These are phyloP conservation scores for Hyphopichia fennica DNA, from an alignment of 1,139 yeast species.

Conservation along the genomic window DNA sequence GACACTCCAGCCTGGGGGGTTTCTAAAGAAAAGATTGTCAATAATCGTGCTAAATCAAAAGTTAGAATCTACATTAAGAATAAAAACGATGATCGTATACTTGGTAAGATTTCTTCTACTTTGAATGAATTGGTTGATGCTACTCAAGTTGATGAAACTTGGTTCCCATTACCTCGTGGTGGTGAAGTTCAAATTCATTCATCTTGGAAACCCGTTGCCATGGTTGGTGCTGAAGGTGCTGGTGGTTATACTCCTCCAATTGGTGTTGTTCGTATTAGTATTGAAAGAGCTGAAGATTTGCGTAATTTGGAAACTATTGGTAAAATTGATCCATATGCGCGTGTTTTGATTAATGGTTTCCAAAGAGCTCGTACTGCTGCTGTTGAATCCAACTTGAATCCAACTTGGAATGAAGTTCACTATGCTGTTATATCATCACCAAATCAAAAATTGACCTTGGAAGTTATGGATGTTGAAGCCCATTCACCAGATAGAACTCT, in stretches of 20 bases:
- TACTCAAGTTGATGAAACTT: conserved; percentile 69
- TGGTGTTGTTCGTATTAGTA: conserved; percentile 79
- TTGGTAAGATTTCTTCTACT: conserved; percentile 64
- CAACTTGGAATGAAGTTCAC: conserved; percentile 82
- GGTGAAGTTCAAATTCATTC: conserved; percentile 75
- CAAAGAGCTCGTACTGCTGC: conserved; percentile 77
- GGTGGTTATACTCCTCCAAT: conserved; percentile 89
- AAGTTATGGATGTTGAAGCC: conserved; percentile 88
- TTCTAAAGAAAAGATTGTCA: conserved; percentile 67
- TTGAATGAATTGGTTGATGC: conserved; percentile 76
- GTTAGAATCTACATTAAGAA: conserved; percentile 69
- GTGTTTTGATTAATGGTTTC: conserved; percentile 75
- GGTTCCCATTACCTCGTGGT: conserved; percentile 69
- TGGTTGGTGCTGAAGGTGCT: conserved; percentile 64
- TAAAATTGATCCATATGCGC: conserved; percentile 77
- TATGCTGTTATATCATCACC: conserved; percentile 81
- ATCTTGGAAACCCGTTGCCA: conserved; percentile 83
- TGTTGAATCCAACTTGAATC: conserved; percentile 67
- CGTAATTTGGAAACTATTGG: conserved; percentile 80
- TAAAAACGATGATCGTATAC: conserved; percentile 50
- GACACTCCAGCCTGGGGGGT: conserved; percentile 71
- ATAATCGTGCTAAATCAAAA: conserved; percentile 69
- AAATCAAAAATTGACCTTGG: conserved; percentile 77
- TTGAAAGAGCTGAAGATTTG: conserved; percentile 70
- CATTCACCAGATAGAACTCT: conserved; percentile 78